Evolutionary conservation across 2,329 filamentous ascomycete genomes (phyloP).

Genomic region (Hypoxylon sp.): DNA sequence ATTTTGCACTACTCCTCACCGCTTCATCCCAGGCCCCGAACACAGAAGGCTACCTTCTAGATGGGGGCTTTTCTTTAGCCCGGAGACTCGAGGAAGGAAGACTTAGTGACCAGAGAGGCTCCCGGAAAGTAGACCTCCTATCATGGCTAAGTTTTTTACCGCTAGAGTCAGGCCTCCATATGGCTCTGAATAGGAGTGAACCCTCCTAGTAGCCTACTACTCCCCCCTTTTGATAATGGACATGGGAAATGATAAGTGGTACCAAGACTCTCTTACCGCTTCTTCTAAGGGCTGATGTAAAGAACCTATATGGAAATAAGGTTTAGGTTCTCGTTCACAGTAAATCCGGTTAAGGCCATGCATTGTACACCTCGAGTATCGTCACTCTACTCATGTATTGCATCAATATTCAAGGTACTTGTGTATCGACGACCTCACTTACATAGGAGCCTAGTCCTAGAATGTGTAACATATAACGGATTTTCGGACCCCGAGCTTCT

Average conservation of each 20-base stretch:
- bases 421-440: not conserved
- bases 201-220: not conserved
- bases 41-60: conserved; percentile 3
- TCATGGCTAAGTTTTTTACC: not conserved
- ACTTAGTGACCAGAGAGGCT: too few species aligned
- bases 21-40: conserved; percentile 34
- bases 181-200: not conserved
- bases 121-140: too few species aligned
- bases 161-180: not conserved
- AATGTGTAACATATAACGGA: not conserved
- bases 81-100: conserved; percentile 15
- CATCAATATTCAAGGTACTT: not conserved
- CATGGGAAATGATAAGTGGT: not conserved
- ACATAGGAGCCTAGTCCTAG: not conserved
- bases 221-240: not conserved
- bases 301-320: not conserved
- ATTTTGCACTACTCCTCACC: conserved; percentile 37
- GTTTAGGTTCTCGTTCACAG: not conserved
- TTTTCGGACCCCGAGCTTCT: not conserved
- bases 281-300: not conserved
- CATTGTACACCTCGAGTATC: not conserved
- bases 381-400: not conserved
- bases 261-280: not conserved
- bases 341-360: conserved; percentile 7
- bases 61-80: conserved; percentile 7